Evolutionary conservation across 805 yeast species (phyloP), one percentile per base, ranked within the genome.

Genomic region (Pichia eremophila): DNA sequence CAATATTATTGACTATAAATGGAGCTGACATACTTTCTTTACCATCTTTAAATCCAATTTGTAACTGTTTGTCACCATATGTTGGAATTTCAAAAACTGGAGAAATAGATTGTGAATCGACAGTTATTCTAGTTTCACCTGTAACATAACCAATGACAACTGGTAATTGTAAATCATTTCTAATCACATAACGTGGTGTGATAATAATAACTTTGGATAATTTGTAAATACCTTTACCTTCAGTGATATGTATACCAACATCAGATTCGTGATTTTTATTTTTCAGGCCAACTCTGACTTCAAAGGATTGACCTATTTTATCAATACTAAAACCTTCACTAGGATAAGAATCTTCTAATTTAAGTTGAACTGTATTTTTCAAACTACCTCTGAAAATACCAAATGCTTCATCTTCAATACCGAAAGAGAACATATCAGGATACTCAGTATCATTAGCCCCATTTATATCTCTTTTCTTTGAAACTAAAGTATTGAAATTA

Each of bases 341-440:
- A 77, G 85, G 76, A 8, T 72, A 70, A 0, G 95, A 83, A 46
- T 84, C 85, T 0, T 76, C 84, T 19, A 86, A 72, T 50, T 75
- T 74, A 8, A 90, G 57, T 27, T 74, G 58, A 0, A 90, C 95
- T 49, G 95, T 71, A 56, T 83, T 82, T 39, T 72, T 75, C 19
- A 62, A 51, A 40, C 60, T 62, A 8, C 64, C 64, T n/a, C 57
- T 50, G 19, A 62, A 52, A 19, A 61, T 46, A 9, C 58, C 57
- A 29, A 49, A 41, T 2, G 51, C 46, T 44, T 78, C 82, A 11
- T 66, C 67, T 34, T 73, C 75, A 14, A 68, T 69, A 25, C 78
- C 83, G 59, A 87, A 91, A 0, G 99, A 91, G 68, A 93, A 90
- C 85, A 93, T 79, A 49, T 75, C 77, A 0, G 96, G 96, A 38